Percentiles rank a stretch among this genome's conserved stretches.
These are phyloP conservation scores for Podaxis mareebaensis DNA, from an alignment of 768 basidiomycete genomes.

Conservation along the genomic window DNA sequence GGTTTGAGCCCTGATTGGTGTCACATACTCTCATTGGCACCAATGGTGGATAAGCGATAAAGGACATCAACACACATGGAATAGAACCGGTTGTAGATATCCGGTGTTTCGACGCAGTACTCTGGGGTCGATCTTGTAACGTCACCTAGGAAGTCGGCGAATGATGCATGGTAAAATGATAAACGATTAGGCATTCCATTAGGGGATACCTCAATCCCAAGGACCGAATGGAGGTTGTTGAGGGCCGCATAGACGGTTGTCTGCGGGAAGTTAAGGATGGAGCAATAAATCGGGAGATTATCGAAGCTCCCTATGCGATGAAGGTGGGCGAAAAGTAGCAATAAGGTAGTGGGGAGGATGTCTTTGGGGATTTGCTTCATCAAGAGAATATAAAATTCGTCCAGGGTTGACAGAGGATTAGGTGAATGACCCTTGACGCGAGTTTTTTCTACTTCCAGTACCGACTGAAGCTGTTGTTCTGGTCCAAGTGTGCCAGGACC, in stretches of 20 bases:
- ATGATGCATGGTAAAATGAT: neutral
- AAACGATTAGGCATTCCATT: neutral
- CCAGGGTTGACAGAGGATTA: neutral
- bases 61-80: neutral
- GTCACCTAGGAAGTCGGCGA: neutral
- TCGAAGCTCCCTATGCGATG: no score
- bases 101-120: neutral
- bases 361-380: neutral
- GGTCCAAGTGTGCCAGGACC: neutral
- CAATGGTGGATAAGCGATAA: no score
- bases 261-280: neutral
- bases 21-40: no score
- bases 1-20: no score
- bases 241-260: neutral
- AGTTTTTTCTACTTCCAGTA: neutral
- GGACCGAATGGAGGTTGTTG: neutral
- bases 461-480: neutral
- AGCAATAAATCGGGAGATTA: no score
- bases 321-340: neutral
- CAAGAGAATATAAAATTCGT: neutral
- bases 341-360: constrained; percentile 2
- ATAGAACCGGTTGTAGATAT: neutral
- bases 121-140: neutral
- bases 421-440: neutral
- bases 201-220: neutral